A percentile compares a stretch with the other conserved stretches of the same genome.
These are phyloP conservation scores for Coniochaeta ligniaria DNA, from an alignment of 2,329 filamentous ascomycete genomes.

Conservation along the genomic window DNA sequence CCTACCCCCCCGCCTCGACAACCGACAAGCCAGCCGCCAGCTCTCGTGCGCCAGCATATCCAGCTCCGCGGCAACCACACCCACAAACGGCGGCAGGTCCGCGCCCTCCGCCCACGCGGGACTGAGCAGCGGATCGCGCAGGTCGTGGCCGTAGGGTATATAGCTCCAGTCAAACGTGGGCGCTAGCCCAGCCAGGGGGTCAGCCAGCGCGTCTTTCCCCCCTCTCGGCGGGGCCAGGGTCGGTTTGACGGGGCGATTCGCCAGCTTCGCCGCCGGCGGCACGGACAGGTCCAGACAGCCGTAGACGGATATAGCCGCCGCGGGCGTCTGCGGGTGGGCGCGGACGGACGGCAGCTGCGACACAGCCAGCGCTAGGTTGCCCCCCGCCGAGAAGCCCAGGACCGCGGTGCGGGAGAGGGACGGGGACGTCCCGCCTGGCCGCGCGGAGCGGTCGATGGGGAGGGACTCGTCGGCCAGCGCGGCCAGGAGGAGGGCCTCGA, in stretches of 20 bases:
- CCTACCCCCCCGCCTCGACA: constrained; percentile 27
- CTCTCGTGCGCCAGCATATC: constrained; percentile 37
- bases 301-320: constrained; percentile 34
- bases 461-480: constrained; percentile 34
- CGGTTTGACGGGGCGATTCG: constrained; percentile 27
- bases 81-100: constrained; percentile 31
- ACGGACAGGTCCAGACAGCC: constrained; percentile 33
- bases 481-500: constrained; percentile 34
- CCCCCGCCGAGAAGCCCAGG: constrained; percentile 44
- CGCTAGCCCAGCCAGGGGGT: constrained; percentile 19
- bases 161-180: constrained; percentile 34
- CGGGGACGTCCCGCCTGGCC: not conserved
- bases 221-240: constrained; percentile 12
- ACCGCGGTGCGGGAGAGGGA: constrained; percentile 24
- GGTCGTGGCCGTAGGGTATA: constrained; percentile 22
- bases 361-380: constrained; percentile 35
- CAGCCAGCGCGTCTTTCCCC: constrained; percentile 15
- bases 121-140: constrained; percentile 31
- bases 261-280: constrained; percentile 17
- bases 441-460: constrained; percentile 31
- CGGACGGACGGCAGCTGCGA: constrained; percentile 30
- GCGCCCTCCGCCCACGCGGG: constrained; percentile 24
- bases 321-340: constrained; percentile 4
- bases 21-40: constrained; percentile 26
- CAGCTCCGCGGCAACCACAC: constrained; percentile 34